Base-by-base conservation (phyloP, 2,329 filamentous ascomycete species). In the Myriosclerotinia curreyana region DNA sequence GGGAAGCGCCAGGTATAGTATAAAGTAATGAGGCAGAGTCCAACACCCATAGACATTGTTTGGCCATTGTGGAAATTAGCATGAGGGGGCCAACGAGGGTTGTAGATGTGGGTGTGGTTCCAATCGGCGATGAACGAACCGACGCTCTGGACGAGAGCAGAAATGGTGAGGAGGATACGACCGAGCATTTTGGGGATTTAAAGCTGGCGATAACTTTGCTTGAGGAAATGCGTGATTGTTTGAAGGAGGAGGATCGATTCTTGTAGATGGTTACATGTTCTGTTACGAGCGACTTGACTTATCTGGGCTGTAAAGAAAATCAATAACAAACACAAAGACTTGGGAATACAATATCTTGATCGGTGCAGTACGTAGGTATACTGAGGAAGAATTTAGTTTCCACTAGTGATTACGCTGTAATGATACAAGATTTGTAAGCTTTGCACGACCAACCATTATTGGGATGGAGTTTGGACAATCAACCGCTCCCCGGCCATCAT, bases 21-120 rank as follows among this genome's bases (percentile, higher is more conserved):
- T 0, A 77, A 64, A 11, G 75, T 77, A 1, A 73, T 62, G 6
- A 76, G 60, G n/a, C 76, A 76, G 12, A 81, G 74, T 14, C 75
- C 64, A 0, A 79, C 68, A 0, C 79, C 79, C 56, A 80, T 76
- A 1, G 75, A 76, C 79, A 83, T 81, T 11, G 80, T 82, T 70
- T 83, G 81, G 6, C 79, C 80, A 67, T 82, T 82, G 73, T 83
- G 80, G 74, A 82, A 83, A 64, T 77, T 77, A 7, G 80, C 80
- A 70, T 83, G 80, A 0, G 79, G 79, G 1, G 79, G 77, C 80
- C 80, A 83, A 60, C 71, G 70, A 0, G 79, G 79, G 68, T 83
- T 82, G 60, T 74, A 72, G 65, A 82, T 74, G 72, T 81, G 80
- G 2, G 79, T 81, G 60, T 79, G 72, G 68, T 76, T 77, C 67